These are phyloP conservation scores for Wickerhamiella alocasiicola DNA, from an alignment of 805 yeast species.

Conservation along the genomic window DNA sequence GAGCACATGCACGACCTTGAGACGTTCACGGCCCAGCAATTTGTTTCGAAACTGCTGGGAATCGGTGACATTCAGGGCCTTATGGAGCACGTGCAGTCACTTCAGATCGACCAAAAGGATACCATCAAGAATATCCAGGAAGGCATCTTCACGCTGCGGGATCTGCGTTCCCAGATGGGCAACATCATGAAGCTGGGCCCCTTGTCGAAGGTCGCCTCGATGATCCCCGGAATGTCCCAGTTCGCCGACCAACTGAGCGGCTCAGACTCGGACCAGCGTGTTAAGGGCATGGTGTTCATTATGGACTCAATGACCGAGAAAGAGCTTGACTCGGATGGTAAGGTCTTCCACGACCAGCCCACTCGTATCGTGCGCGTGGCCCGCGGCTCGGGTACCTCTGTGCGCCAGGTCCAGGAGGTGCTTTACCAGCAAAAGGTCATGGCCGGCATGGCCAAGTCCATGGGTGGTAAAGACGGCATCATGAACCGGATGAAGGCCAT, in stretches of 20 bases:
- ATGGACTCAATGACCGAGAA: constrained; percentile 93
- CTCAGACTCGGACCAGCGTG: constrained; percentile 72
- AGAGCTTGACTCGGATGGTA: constrained; percentile 85
- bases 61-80: constrained; percentile 91
- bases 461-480: constrained; percentile 43
- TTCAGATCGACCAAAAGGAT: constrained; percentile 79
- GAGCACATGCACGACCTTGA: constrained; percentile 92
- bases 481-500: constrained; percentile 32
- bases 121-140: constrained; percentile 79
- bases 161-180: constrained; percentile 88
- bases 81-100: constrained; percentile 83
- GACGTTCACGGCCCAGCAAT: constrained; percentile 76
- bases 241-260: constrained; percentile 82
- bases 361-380: constrained; percentile 82
- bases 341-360: constrained; percentile 67
- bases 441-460: constrained; percentile 80
- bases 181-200: constrained; percentile 97
- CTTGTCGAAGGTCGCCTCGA: constrained; percentile 78
- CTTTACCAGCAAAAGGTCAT: constrained; percentile 84
- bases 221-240: constrained; percentile 86
- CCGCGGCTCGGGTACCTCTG: constrained; percentile 86
- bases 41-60: constrained; percentile 83
- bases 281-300: constrained; percentile 79
- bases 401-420: constrained; percentile 85
- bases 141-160: constrained; percentile 85